phyloP scores from a whole-genome alignment of 2,329 filamentous ascomycete genomes.

The Aspergillus amoenus region DNA sequence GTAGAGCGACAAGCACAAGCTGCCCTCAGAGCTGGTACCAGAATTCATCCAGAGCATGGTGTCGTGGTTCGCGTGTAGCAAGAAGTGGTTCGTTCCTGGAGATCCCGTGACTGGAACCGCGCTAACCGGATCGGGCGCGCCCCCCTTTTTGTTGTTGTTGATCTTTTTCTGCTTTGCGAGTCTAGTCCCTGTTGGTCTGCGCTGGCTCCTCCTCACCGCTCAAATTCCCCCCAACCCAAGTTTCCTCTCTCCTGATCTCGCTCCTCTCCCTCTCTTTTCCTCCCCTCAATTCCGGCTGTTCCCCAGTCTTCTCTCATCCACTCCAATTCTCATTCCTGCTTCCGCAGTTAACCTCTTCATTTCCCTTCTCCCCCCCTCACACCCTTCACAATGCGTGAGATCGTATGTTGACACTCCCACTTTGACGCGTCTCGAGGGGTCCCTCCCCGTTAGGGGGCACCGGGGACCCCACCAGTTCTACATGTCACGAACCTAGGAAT shows the following conservation, averaged over 20 bases:
- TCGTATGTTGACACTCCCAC: conserved; percentile 54
- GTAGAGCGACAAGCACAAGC: no score
- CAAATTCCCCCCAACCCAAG: conserved; percentile 17
- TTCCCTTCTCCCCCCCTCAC: conserved; percentile 14
- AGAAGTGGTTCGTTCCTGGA: conserved; percentile 29
- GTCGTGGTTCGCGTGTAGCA: conserved; percentile 6
- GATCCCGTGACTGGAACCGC: conserved; percentile 25
- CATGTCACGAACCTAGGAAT: conserved; percentile 17
- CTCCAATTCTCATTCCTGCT: conserved; percentile 8
- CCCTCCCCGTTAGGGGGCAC: conserved; percentile 26
- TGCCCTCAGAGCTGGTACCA: no score
- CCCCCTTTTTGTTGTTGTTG: conserved; percentile 22
- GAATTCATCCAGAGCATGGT: no score
- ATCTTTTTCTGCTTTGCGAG: conserved; percentile 23
- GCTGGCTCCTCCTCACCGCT: conserved; percentile 28
- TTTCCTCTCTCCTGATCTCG: conserved; percentile 22
- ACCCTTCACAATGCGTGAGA: conserved; percentile 68
- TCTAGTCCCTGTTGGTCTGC: neutral
- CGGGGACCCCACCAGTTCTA: conserved; percentile 32
- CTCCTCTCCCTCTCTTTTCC: conserved; percentile 23
- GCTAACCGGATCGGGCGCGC: conserved; percentile 24
- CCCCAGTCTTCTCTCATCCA: conserved; percentile 15
- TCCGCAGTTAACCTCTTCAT: conserved; percentile 18
- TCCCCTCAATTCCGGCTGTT: conserved; percentile 17
- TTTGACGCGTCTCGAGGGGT: conserved; percentile 36